phyloP scores from a whole-genome alignment of 1,139 yeast species.

The Kurtzmaniella quercitrusa region DNA sequence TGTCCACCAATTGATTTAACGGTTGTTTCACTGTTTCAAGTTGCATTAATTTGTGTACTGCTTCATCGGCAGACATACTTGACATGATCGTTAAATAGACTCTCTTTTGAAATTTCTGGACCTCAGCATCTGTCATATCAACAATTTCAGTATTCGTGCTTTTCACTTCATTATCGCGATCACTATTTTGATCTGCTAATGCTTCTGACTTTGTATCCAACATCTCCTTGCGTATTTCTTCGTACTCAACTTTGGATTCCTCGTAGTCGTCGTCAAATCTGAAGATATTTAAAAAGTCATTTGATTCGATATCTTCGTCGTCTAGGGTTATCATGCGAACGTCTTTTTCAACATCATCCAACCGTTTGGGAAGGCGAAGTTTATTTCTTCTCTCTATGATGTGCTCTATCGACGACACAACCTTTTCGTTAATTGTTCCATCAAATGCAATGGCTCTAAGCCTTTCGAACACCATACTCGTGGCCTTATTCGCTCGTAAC shows the following conservation, averaged over 20 bases:
- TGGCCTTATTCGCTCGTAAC: conserved; percentile 20
- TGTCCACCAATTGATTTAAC: conserved; percentile 54
- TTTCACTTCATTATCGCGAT: conserved; percentile 11
- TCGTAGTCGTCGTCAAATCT: conserved; percentile 50
- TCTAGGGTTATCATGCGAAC: conserved; percentile 60
- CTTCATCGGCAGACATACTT: conserved; percentile 91
- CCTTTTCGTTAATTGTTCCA: conserved; percentile 34
- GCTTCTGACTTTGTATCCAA: conserved; percentile 15
- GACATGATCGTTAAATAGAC: conserved; percentile 86
- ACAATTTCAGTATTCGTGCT: too few species aligned
- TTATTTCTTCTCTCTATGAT: conserved; percentile 50
- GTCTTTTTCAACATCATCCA: conserved; percentile 68
- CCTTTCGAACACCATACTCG: conserved; percentile 55
- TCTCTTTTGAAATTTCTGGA: conserved; percentile 62
- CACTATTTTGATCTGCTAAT: too few species aligned
- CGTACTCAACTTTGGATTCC: conserved; percentile 41
- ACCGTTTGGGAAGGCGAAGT: conserved; percentile 36
- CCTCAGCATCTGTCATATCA: conserved; percentile 69
- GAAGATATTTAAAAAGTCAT: conserved; percentile 50
- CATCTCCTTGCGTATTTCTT: conserved; percentile 17
- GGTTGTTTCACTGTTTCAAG: conserved; percentile 31
- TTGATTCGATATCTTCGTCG: conserved; percentile 31
- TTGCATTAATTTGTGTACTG: conserved; percentile 76
- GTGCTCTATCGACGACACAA: conserved; percentile 47
- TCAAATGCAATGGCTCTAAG: conserved; percentile 60